Base-by-base conservation (phyloP, 2,329 filamentous ascomycete genomes). In the Fusarium nematophilum region DNA sequence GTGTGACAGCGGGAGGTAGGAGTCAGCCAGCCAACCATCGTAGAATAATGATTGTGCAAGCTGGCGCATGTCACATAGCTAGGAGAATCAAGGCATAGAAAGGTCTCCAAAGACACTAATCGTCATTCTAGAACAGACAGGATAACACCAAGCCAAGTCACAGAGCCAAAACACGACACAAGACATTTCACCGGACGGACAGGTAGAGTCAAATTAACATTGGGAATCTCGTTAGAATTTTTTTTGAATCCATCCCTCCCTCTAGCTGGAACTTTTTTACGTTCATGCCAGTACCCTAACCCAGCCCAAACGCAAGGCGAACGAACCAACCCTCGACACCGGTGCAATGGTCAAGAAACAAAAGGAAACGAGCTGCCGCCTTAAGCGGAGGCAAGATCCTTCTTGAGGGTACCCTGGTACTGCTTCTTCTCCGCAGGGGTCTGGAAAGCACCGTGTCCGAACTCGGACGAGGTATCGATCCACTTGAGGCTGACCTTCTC, bases 401-500 rank as follows among this genome's bases (percentile, higher is more conserved):
- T 99, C 93, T 99, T 99, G 91, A 99, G 92, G 57, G 93, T 96
- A 85, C 95, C 95, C 83, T 97, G 81, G 87, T 92, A 95, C 79
- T 92, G 89, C 85, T 91, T 92, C 93, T 99, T 99, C 91, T 99
- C 95, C 77, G 91, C 90, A 70, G 90, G 85, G 67, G 95, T 99
- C 87, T 99, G 95, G 92, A 96, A 99, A 76, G 93, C 94, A 89
- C 95, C 95, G 86, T 99, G 95, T 83, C 95, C 95, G 82, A 99
- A 99, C 88, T 99, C 96, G 85, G 93, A 97, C 64, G 93, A 97
- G 74, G 95, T 99, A 78, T 99, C 95, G 90, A 99, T 99, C 95
- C 95, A 99, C 86, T 99, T 99, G 86, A 99, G 91, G 78, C 94
- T 92, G 80, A 98, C 91, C 92, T 99, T 98, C 90, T 99, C 95